Evolutionary conservation across 805 yeast genomes (phyloP), one percentile per base, ranked within the genome.

Genomic region (Monosporozyma aerobia): DNA sequence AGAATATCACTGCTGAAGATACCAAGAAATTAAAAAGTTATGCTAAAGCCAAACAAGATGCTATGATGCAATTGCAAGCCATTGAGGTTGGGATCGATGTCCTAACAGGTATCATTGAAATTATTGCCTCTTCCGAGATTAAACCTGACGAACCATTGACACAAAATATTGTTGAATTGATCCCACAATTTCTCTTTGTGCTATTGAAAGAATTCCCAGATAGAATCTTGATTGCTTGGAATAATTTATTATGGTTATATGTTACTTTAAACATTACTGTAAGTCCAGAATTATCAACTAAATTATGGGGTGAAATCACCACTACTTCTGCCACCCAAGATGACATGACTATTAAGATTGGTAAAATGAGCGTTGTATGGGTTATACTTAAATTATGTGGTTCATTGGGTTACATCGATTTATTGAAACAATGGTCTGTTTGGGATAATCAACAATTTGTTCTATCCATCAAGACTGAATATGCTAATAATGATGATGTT

Each of bases 21-120:
- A 59, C 65, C 8, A 56, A 59, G 27, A 65, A 63, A 52, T 57
- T 71, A 10, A 71, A 67, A 46, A 67, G 69, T 27, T 70, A 69
- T 44, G 65, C 76, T 3, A 73, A 72, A 29, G 72, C 70, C 45
- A 74, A 77, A 52, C 62, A 68, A 7, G 63, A 62, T 13, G 80
- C 86, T 2, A 76, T 77, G 56, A 69, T 76, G 45, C 76, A 78
- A 49, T 68, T 85, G 48, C 83, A 83, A 57, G 75, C 86, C 3
- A 70, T 86, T 23, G 95, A 88, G 59, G 75, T 84, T 0, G 74
- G 85, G 0, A 69, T 90, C 23, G 98, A 92, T 65, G 66, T 92
- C 33, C 72, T 88, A 25, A 81, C 97, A 1, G 85, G 90, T 1
- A 73, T 83, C 6, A 77, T 85, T 59, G 97, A 90, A 65, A 68